A percentile compares a stretch with the other conserved stretches of the same genome.
phyloP scores from a whole-genome alignment of 371 early-diverging fungal species.

The Cokeromyces recurvatus region DNA sequence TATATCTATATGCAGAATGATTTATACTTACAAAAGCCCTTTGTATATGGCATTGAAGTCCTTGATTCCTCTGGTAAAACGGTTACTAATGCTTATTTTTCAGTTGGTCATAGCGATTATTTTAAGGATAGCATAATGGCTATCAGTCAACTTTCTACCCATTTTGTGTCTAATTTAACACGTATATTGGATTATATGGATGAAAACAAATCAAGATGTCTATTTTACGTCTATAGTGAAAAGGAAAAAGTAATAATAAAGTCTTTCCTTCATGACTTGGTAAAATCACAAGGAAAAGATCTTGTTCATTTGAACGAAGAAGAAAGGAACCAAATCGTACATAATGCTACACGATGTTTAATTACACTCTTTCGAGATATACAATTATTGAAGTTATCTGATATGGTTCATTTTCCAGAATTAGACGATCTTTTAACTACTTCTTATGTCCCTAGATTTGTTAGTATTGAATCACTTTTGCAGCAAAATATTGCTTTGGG shows the following conservation, averaged over 20 bases:
- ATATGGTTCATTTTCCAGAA: constrained; percentile 2
- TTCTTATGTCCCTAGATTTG: constrained; percentile 14
- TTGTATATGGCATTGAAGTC: constrained; percentile 15
- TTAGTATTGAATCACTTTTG: constrained; percentile 23
- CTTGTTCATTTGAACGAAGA: background rate
- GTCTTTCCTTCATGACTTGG: constrained; percentile 17
- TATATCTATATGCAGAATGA: constrained; percentile 24
- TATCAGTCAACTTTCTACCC: constrained; percentile 4
- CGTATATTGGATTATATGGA: constrained; percentile 4
- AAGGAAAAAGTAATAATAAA: constrained; percentile 15
- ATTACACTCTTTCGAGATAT: constrained; percentile 29
- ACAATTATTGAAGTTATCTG: constrained; percentile 20
- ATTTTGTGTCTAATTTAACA: constrained; percentile 13
- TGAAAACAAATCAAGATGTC: constrained; percentile 9
- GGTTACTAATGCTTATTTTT: background rate
- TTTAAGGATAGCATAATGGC: background rate
- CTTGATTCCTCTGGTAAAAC: background rate
- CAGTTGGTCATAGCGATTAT: background rate
- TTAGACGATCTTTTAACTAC: constrained; percentile 5
- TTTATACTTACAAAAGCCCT: constrained; percentile 16
- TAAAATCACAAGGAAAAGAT: constrained; percentile 5
- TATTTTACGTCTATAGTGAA: constrained; percentile 22
- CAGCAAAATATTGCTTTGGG: constrained; percentile 33
- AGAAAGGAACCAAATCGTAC: background rate
- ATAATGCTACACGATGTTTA: constrained; percentile 23